Base-by-base conservation (phyloP, 495 filamentous ascomycete genomes). In the Entonaema liquescens region DNA sequence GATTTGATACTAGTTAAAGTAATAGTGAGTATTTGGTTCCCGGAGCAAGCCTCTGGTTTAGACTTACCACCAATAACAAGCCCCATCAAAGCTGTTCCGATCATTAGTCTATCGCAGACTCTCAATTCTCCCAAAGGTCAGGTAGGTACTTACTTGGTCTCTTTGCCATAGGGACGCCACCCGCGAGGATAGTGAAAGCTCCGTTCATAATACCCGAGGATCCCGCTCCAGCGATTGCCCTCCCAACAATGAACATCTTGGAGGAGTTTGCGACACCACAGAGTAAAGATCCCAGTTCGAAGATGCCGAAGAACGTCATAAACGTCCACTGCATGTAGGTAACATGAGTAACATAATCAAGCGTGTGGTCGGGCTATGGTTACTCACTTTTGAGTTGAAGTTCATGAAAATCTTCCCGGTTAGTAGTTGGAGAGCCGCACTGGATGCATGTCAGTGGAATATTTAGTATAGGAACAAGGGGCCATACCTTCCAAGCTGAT, bases 191-290 rank as follows among this genome's bases (percentile, higher is more conserved):
- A 5, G 82, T 84, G 1, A 87, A 65, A 8, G 76, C 74, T 9
- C 85, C 85, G 63, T 85, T 88, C 50, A 77, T 67, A 15, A 89
- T 62, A 0, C 86, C 79, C 9, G 80, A 69, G 8, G 70, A 38
- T 0, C 80, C 84, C 21, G 83, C 25, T 28, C 85, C 85, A 6
- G 85, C 84, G n/a, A 88, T 67, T 8, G 80, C 81, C 31, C 85
- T 77, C 5, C 85, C 85, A 23, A 83, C 63, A 33, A 88, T 87
- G 21, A 87, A 74, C 50, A 83, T 79, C 8, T 59, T 69, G 1
- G 83, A 85, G 6, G 74, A 81, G 1, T 75, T 75, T 0, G 85
- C 83, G 5, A 75, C 80, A 33, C 80, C 86, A 42, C 85, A 87
- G 19, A 87, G 29, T 0, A 80, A 73, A 12, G 85, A 87, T 0